Percentiles rank a stretch among this genome's conserved stretches.
These are phyloP conservation scores for Ambrosia trifida DNA, from an alignment of 129 eudicot genomes.

Conservation along the genomic window DNA sequence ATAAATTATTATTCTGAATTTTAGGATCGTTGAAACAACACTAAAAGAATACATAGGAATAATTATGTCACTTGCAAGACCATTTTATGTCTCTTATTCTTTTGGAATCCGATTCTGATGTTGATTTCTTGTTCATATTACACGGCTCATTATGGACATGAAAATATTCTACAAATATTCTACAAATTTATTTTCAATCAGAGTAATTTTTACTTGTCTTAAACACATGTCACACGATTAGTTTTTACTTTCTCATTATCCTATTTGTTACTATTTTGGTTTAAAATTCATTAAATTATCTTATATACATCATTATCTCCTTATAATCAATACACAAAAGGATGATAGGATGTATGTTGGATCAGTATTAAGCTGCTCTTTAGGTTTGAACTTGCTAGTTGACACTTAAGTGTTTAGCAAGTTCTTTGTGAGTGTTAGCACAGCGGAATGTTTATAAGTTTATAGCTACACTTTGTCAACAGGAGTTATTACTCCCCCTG, in stretches of 20 bases:
- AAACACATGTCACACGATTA: background rate
- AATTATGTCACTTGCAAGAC: constrained; percentile 16
- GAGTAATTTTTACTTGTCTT: constrained; percentile 1
- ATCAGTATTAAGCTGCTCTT: too few species aligned
- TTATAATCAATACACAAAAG: too few species aligned
- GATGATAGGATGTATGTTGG: too few species aligned
- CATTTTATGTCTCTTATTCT: constrained; percentile 22
- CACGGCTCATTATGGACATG: constrained; percentile 28
- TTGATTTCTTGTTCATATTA: constrained; percentile 30
- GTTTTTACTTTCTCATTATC: background rate
- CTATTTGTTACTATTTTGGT: background rate
- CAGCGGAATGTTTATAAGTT: too few species aligned
- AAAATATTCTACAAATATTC: constrained; percentile 40
- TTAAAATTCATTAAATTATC: background rate
- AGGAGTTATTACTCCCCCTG: too few species aligned
- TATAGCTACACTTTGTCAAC: too few species aligned
- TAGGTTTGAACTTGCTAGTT: too few species aligned
- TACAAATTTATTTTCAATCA: constrained; percentile 21
- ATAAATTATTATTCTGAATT: background rate
- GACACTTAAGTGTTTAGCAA: too few species aligned
- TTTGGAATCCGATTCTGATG: constrained; percentile 31
- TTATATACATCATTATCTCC: too few species aligned
- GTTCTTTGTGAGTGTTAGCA: too few species aligned
- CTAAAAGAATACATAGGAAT: constrained; percentile 18
- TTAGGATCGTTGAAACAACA: constrained; percentile 14